Evolutionary conservation across 495 filamentous ascomycete genomes (phyloP).

Genomic region (Entonaema liquescens): DNA sequence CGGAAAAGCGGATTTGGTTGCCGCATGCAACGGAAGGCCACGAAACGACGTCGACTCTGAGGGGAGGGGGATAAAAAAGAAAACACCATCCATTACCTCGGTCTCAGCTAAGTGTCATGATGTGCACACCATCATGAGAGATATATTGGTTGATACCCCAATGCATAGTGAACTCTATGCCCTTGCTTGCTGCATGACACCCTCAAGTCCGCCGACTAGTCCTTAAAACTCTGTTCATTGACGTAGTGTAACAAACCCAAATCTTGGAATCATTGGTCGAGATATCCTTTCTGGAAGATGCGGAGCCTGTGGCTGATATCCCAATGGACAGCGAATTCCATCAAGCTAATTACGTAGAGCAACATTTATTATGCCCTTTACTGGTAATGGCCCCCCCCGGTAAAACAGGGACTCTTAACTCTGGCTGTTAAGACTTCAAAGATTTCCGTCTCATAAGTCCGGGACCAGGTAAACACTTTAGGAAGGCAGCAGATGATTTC

Average conservation of each 20-base stretch:
- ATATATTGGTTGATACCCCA: slow-evolving; percentile 40
- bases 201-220: slow-evolving; percentile 26
- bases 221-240: slow-evolving; percentile 22
- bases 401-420: slow-evolving; percentile 6
- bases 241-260: slow-evolving; percentile 29
- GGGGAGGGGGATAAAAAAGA: slow-evolving; percentile 16
- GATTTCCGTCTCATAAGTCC: slow-evolving; percentile 8
- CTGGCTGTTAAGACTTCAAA: slow-evolving; percentile 14
- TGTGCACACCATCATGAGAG: slow-evolving; percentile 37
- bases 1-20: slow-evolving; percentile 38
- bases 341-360: slow-evolving; percentile 24
- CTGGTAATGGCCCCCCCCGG: too few species aligned
- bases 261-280: slow-evolving; percentile 20
- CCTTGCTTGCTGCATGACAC: slow-evolving; percentile 43
- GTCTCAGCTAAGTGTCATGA: slow-evolving; percentile 34
- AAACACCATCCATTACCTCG: slow-evolving; percentile 30
- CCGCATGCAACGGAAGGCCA: slow-evolving; percentile 35
- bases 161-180: slow-evolving; percentile 30
- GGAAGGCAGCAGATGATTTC: slow-evolving; percentile 30
- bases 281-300: slow-evolving; percentile 30
- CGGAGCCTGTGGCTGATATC: slow-evolving; percentile 38
- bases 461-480: slow-evolving; percentile 16
- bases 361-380: slow-evolving; percentile 6
- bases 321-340: slow-evolving; percentile 23
- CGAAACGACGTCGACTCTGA: slow-evolving; percentile 25